Conservation (phyloP, 495 filamentous ascomycete genomes). For the Daldinia decipiens region DNA sequence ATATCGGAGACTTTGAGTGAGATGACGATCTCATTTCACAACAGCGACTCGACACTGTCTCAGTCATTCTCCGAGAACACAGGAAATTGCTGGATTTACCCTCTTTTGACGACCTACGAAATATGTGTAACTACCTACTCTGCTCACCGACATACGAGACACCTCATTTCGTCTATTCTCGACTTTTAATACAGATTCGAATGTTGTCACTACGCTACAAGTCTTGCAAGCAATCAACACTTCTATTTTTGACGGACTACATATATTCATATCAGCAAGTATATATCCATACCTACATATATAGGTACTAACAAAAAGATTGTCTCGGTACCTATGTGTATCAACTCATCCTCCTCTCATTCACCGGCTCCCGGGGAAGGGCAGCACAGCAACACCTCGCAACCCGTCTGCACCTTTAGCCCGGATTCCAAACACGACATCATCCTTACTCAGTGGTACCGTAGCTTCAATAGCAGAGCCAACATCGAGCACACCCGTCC, state of each 20-base stretch:
- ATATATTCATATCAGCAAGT: too few species aligned
- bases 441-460: constrained; percentile 62
- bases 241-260: too few species aligned
- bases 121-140: too few species aligned
- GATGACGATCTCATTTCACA: constrained; percentile 1
- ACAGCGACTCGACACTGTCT: background rate
- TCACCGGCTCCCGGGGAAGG: constrained; percentile 38
- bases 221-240: too few species aligned
- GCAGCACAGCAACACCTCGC: constrained; percentile 46
- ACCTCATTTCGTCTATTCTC: too few species aligned
- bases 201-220: too few species aligned
- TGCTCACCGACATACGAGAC: too few species aligned
- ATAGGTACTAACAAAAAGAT: background rate
- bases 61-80: background rate
- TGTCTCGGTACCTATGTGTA: background rate
- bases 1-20: background rate
- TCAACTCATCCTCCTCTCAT: background rate
- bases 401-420: constrained; percentile 57
- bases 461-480: constrained; percentile 52
- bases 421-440: constrained; percentile 63
- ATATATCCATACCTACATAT: background rate
- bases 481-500: constrained; percentile 57
- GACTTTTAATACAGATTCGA: too few species aligned
- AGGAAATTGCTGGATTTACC: too few species aligned
- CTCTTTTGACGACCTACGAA: too few species aligned